phyloP scores from a whole-genome alignment of 164 flowering plant genomes.

The Liquidambar formosana region DNA sequence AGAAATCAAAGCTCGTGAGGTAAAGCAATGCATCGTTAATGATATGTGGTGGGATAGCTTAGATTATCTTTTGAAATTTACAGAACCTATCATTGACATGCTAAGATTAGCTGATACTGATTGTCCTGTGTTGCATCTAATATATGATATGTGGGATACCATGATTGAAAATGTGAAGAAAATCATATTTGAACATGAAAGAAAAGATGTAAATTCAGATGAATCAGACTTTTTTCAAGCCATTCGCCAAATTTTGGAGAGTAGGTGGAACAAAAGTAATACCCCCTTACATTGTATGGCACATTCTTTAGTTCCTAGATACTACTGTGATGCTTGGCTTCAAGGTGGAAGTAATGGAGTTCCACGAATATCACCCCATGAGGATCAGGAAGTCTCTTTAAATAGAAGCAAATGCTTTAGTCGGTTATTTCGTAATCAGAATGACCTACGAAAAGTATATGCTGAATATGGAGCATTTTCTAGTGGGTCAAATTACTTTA shows the following conservation, averaged over 20 bases:
- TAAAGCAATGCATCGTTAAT: not conserved
- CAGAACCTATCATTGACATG: conserved; percentile 16
- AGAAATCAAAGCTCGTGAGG: conserved; percentile 9
- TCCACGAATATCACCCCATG: conserved; percentile 12
- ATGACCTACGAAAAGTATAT: not conserved
- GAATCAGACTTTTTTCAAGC: too few relatives aligned
- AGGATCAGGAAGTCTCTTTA: conserved; percentile 17
- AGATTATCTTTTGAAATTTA: conserved; percentile 18
- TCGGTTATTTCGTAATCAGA: too few relatives aligned
- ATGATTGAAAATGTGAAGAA: conserved; percentile 22
- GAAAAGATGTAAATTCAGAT: conserved; percentile 9
- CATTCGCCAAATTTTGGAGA: conserved; percentile 17
- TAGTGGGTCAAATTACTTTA: not conserved
- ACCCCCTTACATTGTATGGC: conserved; percentile 25
- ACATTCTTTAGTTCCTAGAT: conserved; percentile 21
- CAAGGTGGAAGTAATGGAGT: not conserved
- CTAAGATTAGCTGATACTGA: conserved; percentile 14
- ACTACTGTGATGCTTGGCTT: conserved; percentile 21
- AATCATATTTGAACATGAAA: conserved; percentile 16
- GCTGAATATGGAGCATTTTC: conserved; percentile 5
- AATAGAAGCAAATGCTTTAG: not conserved
- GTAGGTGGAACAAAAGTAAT: conserved; percentile 25
- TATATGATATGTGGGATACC: conserved; percentile 26
- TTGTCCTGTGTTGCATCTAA: conserved; percentile 10
- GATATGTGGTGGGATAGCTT: conserved; percentile 18